Percentiles rank a stretch among this genome's conserved stretches.
Evolutionary conservation across 106 monocot genomes (phyloP).

Genomic region (Iris macrosiphon): DNA sequence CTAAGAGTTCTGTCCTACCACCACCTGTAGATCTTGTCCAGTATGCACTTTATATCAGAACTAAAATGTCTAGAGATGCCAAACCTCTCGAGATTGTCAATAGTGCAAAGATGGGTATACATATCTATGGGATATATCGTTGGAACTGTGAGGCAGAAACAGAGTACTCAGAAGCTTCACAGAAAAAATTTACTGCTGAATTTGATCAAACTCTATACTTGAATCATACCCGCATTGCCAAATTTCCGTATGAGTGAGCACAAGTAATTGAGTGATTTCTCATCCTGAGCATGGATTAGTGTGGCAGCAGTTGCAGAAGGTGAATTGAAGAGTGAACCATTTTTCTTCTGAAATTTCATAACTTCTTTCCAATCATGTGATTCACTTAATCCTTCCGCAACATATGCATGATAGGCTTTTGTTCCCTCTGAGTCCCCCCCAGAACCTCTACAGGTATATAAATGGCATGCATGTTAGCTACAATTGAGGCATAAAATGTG

Average conservation of each 20-base stretch:
- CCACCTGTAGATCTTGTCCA: constrained; percentile 76
- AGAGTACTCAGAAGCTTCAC: background rate
- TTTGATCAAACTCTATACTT: no score
- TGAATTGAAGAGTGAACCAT: constrained; percentile 89
- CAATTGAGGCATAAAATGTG: no score
- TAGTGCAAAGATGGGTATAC: constrained; percentile 36
- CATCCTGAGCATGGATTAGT: constrained; percentile 33
- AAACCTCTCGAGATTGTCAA: constrained; percentile 66
- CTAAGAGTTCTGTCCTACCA: no score
- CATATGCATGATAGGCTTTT: constrained; percentile 65
- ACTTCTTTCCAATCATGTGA: constrained; percentile 42
- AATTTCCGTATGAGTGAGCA: constrained; percentile 28
- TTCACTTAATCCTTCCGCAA: constrained; percentile 71
- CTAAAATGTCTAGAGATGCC: constrained; percentile 60
- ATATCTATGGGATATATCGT: constrained; percentile 51
- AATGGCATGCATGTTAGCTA: constrained; percentile 5
- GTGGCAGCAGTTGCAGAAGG: constrained; percentile 83
- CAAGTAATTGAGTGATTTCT: constrained; percentile 57
- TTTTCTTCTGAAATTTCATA: constrained; percentile 71
- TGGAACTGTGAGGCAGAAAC: constrained; percentile 52
- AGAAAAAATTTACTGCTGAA: background rate
- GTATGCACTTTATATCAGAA: constrained; percentile 46
- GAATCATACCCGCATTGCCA: constrained; percentile 86
- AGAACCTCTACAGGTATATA: constrained; percentile 22
- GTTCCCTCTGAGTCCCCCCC: constrained; percentile 31